Evolutionary conservation across 176 grass and related monocot genomes (phyloP), one percentile per base, ranked within the genome.

Genomic region (Oropetium thomaeum): DNA sequence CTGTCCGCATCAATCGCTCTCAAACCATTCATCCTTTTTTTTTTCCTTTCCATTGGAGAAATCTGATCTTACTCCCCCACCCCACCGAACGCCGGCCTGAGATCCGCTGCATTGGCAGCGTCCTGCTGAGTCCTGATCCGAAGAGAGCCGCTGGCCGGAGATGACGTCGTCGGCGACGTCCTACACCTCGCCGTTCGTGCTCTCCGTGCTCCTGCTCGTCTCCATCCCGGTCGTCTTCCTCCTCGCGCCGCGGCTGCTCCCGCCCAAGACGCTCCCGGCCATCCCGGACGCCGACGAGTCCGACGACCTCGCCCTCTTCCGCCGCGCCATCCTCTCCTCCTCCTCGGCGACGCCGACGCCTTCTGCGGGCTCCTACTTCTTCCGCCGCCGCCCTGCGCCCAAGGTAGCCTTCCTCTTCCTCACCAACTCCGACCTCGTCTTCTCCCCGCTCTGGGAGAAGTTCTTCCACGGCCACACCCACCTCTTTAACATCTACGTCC

Each of bases 351-450:
- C 77, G 10, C 70, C 75, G n/a, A 17, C 69, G 29, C 59, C 86
- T 31, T 70, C 78, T 30, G 28, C 78, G 19, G 25, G 35, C 14
- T 82, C 79, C 28, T 75, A 79, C 63, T 86, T 82, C 40, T 79
- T 92, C 52, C 89, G 76, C 51, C 89, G 87, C 58, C 90, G 89
- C 33, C 88, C 83, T 0, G 16, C 76, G 0, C 82, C 88, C 60
- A 98, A 98, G 79, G 81, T 98, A 67, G 95, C 95, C 16, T 98
- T 98, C 68, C 82, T 98, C 35, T 98, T 98, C 54, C 91, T 98
- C 37, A 98, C 91, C 8, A 87, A 92, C 67, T 87, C 86, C 5
- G 81, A 87, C 64, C 87, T 98, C 71, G 85, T 89, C 49, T 98
- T 98, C 75, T 88, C 95, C 3, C 89, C 95, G 23, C 81, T 98